Base-by-base conservation (phyloP, 768 basidiomycete species). In the Boletus coccyginus region DNA sequence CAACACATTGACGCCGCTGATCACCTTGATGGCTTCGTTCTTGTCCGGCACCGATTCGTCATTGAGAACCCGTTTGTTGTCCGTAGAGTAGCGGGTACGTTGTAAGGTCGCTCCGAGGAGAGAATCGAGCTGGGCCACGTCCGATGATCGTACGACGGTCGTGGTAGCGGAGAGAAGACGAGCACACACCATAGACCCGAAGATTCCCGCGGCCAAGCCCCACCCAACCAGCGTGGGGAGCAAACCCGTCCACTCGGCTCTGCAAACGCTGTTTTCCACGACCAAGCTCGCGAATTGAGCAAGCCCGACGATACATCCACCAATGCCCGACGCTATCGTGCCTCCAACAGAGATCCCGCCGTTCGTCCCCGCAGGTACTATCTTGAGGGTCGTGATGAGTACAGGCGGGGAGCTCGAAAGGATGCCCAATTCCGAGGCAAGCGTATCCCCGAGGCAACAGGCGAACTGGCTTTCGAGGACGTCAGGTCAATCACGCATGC, bases 401-500 rank as follows among this genome's bases (percentile, higher is more conserved):
- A 85, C 67, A 35, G 95, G 91, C 4, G 78, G 78, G 14, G 81
- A 76, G 38, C 67, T 69, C 27, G 93, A 88, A 42, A 97, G 78
- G 60, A 97, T 94, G 35, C 95, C 95, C 24, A 97, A 80, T 72
- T 97, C 95, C 10, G 92, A 95, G 1, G 94, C 94, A 3, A 98
- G 83, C 0, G 94, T 97, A 64, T 97, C 94, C 7, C 92, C 94
- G 10, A 94, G 77, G 67, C 90, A 93, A 70, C 90, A 94, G 3
- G 87, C 86, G 70, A 93, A 92, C 67, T 95, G 93, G 5, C 92
- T 94, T 5, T 33, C 35, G 38, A 16, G 27, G 45, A 36, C 12
- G 12, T 43, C 3, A 62, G 52, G 17, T 16, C 38, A n/a, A 46
- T 27, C 32, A 17, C 14, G 29, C 8, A 29, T 14, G 21, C 41